phyloP scores from a whole-genome alignment of 2,329 filamentous ascomycete genomes.

The Aureobasidium sp. region DNA sequence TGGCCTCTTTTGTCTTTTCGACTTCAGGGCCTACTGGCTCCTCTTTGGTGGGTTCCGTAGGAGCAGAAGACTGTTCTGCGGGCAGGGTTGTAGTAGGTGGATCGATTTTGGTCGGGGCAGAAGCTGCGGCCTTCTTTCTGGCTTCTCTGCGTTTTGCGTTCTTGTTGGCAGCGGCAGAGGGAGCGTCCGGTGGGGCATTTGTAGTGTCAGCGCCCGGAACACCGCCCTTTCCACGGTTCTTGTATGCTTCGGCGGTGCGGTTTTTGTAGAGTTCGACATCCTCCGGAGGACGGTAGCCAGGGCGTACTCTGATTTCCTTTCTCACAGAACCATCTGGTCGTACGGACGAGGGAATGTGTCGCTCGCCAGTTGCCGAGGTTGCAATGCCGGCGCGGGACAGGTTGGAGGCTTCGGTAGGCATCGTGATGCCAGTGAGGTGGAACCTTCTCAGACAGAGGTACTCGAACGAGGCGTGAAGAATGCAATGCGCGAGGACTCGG shows the following conservation, averaged over 20 bases:
- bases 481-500: background rate
- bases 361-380: constrained; percentile 65
- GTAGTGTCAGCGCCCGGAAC: constrained; percentile 62
- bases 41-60: constrained; percentile 19
- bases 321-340: constrained; percentile 85
- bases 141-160: constrained; percentile 74
- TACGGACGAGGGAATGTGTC: constrained; percentile 79
- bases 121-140: constrained; percentile 49
- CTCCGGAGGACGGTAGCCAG: constrained; percentile 88
- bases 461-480: background rate
- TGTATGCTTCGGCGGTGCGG: constrained; percentile 75
- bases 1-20: constrained; percentile 85
- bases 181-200: constrained; percentile 33
- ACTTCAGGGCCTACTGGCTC: constrained; percentile 56
- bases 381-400: constrained; percentile 57
- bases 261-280: constrained; percentile 97
- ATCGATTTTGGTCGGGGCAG: constrained; percentile 15
- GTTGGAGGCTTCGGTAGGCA: constrained; percentile 48
- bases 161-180: constrained; percentile 56
- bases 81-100: constrained; percentile 18
- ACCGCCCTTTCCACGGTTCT: constrained; percentile 59
- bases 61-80: constrained; percentile 11
- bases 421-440: background rate
- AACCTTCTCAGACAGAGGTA: background rate
- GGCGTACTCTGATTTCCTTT: constrained; percentile 86